Base-by-base conservation (phyloP, 2,329 filamentous ascomycete species). In the Emmonsiellopsis sp. region DNA sequence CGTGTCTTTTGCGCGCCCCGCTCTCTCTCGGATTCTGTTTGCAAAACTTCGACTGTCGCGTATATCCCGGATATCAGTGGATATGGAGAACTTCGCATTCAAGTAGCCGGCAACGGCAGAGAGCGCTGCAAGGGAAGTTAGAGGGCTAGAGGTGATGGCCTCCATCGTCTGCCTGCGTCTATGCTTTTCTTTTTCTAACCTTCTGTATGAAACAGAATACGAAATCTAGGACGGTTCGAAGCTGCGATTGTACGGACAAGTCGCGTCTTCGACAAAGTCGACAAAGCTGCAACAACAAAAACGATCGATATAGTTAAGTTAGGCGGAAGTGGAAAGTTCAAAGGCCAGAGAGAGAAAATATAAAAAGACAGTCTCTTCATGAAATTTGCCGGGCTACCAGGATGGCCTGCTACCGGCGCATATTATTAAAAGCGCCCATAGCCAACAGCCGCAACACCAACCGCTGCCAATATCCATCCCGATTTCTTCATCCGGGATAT, bases 81-180 rank as follows among this genome's bases (percentile, higher is more conserved):
- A 67, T 40, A 76, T 64, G 1, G 65, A 62, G 36, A 72, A 63
- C 54, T 70, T 74, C 5, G 72, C 73, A 61, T 75, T 73, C 8
- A 69, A 57, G 50, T 71, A 71, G 17, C 64, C 62, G 33, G 65
- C 63, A 45, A 4, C 42, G 8, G 32, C 42, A 10, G 50, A 11
- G 32, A 52, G 1, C 5, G 42, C 50, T 17, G 32, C 10, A 1
- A 52, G 31, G 14, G 50, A 46, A 33, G 50, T 10, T 11, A 52
- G 13, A 17, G 50, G 33, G 14, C 21, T 31, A n/a, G 17, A 34
- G 40, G 33, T 45, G 33, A 39, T n/a, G 14, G 17, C 14, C 9
- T 52, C 42, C 50, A 52, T 45, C 1, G 21, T 40, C n/a, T 21
- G 27, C 10, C 11, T 11, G 21, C 21, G 13, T 49, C 31, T 21